Conservation (phyloP, 768 basidiomycete genomes). For the Astraeus odoratus region DNA sequence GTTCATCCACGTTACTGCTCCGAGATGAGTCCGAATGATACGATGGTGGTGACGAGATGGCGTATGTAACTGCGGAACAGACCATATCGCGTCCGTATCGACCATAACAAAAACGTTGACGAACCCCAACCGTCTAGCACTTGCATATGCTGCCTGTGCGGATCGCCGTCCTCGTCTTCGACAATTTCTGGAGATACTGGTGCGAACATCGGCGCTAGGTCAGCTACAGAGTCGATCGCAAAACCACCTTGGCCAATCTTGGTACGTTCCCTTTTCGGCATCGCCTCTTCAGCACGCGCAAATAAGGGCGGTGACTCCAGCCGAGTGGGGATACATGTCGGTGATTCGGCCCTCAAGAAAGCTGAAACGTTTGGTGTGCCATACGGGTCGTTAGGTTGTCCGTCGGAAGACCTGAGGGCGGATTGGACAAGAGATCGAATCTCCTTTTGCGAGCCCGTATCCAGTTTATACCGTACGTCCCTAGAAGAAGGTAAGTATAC, state of each 20-base stretch:
- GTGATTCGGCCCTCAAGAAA: conserved; percentile 30
- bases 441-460: conserved; percentile 17
- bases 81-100: conserved; percentile 27
- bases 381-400: conserved; percentile 6
- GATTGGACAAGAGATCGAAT: conserved; percentile 24
- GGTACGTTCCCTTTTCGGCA: background rate
- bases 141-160: conserved; percentile 45
- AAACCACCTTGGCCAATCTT: background rate
- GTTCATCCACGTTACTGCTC: conserved; percentile 45
- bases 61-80: conserved; percentile 23
- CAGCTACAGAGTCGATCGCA: conserved; percentile 15
- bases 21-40: conserved; percentile 28
- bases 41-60: conserved; percentile 37
- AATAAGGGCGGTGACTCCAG: conserved; percentile 41
- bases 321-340: conserved; percentile 16
- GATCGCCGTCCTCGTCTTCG: conserved; percentile 37
- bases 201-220: conserved; percentile 23
- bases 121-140: conserved; percentile 62
- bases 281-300: conserved; percentile 22
- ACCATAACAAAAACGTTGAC: conserved; percentile 18
- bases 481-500: conserved; percentile 15
- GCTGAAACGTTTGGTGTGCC: conserved; percentile 16
- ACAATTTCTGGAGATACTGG: conserved; percentile 18
- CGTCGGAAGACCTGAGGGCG: conserved; percentile 13
- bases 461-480: conserved; percentile 26